Percentiles rank a stretch among this genome's conserved stretches.
Evolutionary conservation across 306 rosid species (phyloP).

Genomic region (Vicia faba): DNA sequence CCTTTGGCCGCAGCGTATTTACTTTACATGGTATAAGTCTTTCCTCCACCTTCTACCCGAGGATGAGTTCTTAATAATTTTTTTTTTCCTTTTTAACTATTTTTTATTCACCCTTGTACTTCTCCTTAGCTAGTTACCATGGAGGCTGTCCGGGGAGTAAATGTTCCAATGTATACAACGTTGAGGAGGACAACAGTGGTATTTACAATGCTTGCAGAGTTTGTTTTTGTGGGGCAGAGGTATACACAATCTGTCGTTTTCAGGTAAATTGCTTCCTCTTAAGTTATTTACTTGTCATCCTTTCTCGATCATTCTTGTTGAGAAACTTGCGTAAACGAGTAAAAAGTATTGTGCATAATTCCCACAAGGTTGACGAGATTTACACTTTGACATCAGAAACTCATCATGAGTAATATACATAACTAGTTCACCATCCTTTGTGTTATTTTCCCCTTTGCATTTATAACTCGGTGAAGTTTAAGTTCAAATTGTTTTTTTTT

Average conservation of each 20-base stretch:
- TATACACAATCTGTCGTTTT: slow-evolving; percentile 70
- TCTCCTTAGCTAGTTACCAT: slow-evolving; percentile 82
- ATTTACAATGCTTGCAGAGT: slow-evolving; percentile 84
- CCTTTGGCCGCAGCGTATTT: slow-evolving; percentile 90
- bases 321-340: neutral
- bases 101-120: slow-evolving; percentile 40
- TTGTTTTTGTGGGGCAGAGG: slow-evolving; percentile 75
- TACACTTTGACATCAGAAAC: neutral
- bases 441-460: neutral
- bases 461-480: slow-evolving; percentile 13
- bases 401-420: slow-evolving; percentile 22
- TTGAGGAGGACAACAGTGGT: slow-evolving; percentile 94
- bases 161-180: slow-evolving; percentile 98
- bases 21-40: slow-evolving; percentile 76
- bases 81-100: slow-evolving; percentile 26
- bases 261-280: slow-evolving; percentile 59
- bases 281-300: too few relatives aligned
- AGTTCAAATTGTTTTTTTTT: slow-evolving; percentile 25
- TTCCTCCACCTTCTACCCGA: neutral
- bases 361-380: slow-evolving; percentile 1
- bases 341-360: neutral
- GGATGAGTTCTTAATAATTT: slow-evolving; percentile 7
- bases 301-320: too few relatives aligned
- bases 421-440: slow-evolving; percentile 19
- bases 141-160: slow-evolving; percentile 98